Conservation (phyloP, 331 rosid genomes). For the Phaseolus coccineus region DNA sequence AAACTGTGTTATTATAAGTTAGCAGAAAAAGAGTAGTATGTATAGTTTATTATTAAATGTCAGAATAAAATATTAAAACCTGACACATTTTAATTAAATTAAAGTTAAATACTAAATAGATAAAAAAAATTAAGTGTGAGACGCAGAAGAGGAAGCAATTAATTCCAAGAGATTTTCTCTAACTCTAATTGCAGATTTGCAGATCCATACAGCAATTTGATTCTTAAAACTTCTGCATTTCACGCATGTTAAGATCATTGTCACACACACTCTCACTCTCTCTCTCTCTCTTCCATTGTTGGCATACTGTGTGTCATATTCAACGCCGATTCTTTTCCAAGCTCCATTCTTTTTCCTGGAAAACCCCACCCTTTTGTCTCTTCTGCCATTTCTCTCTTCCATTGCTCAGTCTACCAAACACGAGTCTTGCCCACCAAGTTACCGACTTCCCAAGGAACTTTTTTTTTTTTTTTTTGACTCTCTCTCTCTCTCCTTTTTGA, state of each 20-base stretch:
- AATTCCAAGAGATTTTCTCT: not conserved
- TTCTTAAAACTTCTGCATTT: too few relatives aligned
- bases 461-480: not conserved
- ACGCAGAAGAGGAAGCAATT: not conserved
- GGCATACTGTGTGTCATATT: not conserved
- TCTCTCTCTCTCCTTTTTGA: conserved; percentile 2
- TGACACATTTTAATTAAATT: not conserved
- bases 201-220: too few relatives aligned
- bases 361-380: not conserved
- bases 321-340: not conserved
- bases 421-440: conserved; percentile 45
- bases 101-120: not conserved
- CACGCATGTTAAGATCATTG: too few relatives aligned
- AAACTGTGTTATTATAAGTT: too few relatives aligned
- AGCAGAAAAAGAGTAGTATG: too few relatives aligned
- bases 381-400: not conserved
- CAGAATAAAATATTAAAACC: too few relatives aligned
- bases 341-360: not conserved
- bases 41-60: too few relatives aligned
- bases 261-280: too few relatives aligned
- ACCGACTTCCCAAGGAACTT: conserved; percentile 26
- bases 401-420: not conserved
- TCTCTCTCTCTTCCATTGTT: not conserved
- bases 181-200: too few relatives aligned
- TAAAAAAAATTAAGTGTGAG: not conserved